A percentile compares a stretch with the other conserved stretches of the same genome.
These are phyloP conservation scores for Ophiocordyceps camponoti-floridani DNA, from an alignment of 2,329 filamentous ascomycete genomes.

Conservation along the genomic window DNA sequence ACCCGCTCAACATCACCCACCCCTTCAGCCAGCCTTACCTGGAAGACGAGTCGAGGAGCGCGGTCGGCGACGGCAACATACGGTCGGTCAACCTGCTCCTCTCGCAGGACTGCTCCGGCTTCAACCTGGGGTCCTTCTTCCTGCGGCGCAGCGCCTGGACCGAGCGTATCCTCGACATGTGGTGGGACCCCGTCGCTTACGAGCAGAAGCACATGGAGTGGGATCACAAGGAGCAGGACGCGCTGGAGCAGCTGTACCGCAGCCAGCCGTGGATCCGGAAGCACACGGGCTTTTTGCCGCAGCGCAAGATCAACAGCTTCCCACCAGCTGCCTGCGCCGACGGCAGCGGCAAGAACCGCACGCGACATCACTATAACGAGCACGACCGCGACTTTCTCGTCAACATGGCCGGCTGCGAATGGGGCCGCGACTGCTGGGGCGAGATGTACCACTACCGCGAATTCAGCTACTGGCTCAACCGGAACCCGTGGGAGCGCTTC, in stretches of 20 bases:
- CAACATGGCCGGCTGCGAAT: slow-evolving; percentile 97
- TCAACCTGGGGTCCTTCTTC: slow-evolving; percentile 95
- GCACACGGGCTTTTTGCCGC: slow-evolving; percentile 74
- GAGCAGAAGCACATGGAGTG: slow-evolving; percentile 98
- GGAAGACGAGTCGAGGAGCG: slow-evolving; percentile 53
- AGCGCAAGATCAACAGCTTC: slow-evolving; percentile 89
- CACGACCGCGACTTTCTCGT: slow-evolving; percentile 81
- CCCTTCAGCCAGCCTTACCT: slow-evolving; percentile 60
- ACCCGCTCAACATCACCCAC: slow-evolving; percentile 84
- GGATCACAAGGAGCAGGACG: slow-evolving; percentile 98
- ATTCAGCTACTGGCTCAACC: slow-evolving; percentile 78
- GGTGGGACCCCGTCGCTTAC: slow-evolving; percentile 97
- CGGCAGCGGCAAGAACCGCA: slow-evolving; percentile 43
- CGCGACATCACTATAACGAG: slow-evolving; percentile 69
- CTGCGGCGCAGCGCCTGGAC: slow-evolving; percentile 73
- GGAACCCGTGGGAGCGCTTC: slow-evolving; percentile 61
- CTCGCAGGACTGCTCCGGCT: slow-evolving; percentile 85
- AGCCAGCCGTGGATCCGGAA: slow-evolving; percentile 86
- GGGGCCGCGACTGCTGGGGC: slow-evolving; percentile 91
- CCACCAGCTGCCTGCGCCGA: slow-evolving; percentile 77
- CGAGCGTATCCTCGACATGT: slow-evolving; percentile 79
- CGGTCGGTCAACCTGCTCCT: slow-evolving; percentile 76
- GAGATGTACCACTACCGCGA: slow-evolving; percentile 95
- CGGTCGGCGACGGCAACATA: slow-evolving; percentile 57
- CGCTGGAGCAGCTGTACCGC: slow-evolving; percentile 77